These are phyloP conservation scores for Heliocybe sulcata DNA, from an alignment of 1,284 basidiomycete genomes.

Conservation along the genomic window DNA sequence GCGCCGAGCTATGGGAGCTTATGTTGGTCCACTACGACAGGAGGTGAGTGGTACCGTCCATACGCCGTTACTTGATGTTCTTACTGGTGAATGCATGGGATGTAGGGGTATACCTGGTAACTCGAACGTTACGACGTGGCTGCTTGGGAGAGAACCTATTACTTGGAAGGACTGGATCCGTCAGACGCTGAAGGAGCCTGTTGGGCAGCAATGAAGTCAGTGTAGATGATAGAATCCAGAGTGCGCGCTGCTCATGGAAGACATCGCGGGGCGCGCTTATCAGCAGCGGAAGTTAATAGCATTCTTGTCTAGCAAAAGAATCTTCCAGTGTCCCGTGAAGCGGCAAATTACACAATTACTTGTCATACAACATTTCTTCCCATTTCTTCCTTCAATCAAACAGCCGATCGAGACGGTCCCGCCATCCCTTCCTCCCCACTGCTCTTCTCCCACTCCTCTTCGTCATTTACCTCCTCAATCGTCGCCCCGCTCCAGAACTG, in stretches of 20 bases:
- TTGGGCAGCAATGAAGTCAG: too few relatives aligned
- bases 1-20: constrained; percentile 2
- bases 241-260: too few relatives aligned
- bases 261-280: too few relatives aligned
- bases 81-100: background rate
- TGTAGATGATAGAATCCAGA: too few relatives aligned
- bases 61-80: too few relatives aligned
- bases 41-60: constrained; percentile 13
- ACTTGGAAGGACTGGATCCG: constrained; percentile 6
- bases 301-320: too few relatives aligned
- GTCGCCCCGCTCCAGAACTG: background rate
- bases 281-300: too few relatives aligned
- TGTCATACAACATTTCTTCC: too few relatives aligned
- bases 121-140: constrained; percentile 21
- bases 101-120: constrained; percentile 25
- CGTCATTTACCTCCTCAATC: background rate
- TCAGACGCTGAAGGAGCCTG: background rate
- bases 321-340: too few relatives aligned
- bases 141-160: constrained; percentile 23
- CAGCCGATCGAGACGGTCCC: background rate
- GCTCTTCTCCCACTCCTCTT: background rate
- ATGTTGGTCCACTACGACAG: constrained; percentile 8
- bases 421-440: background rate
- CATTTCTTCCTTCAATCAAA: too few relatives aligned
- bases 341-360: too few relatives aligned